Evolutionary conservation across 2,329 filamentous ascomycete species (phyloP).

Genomic region (Epichloe sp.): DNA sequence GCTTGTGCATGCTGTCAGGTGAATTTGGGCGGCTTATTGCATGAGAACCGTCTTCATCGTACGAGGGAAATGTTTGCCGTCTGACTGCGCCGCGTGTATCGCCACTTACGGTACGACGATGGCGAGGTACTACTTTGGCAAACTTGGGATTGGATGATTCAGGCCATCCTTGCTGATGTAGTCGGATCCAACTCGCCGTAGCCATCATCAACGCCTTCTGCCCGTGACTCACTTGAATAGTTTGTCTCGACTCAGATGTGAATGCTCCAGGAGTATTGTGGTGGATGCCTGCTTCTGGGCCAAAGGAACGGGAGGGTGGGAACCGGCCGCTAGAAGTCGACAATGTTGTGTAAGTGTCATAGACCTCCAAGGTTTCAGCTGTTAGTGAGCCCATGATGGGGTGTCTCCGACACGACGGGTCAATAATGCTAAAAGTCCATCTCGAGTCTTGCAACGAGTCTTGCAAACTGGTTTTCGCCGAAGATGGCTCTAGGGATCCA

Average conservation of each 20-base stretch:
- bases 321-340: slow-evolving; percentile 35
- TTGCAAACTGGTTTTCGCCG: slow-evolving; percentile 12
- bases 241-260: slow-evolving; percentile 17
- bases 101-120: slow-evolving; percentile 12
- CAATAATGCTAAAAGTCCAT: slow-evolving; percentile 68
- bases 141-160: slow-evolving; percentile 17
- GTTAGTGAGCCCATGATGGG: slow-evolving; percentile 61
- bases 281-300: slow-evolving; percentile 11
- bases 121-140: slow-evolving; percentile 11
- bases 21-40: slow-evolving; percentile 1
- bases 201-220: slow-evolving; percentile 25
- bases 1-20: neutral
- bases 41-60: slow-evolving; percentile 3
- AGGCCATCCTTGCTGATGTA: slow-evolving; percentile 24
- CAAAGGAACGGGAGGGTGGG: slow-evolving; percentile 29
- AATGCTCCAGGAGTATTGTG: slow-evolving; percentile 10
- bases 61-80: slow-evolving; percentile 8
- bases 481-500: slow-evolving; percentile 9
- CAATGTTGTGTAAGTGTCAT: slow-evolving; percentile 51
- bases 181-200: slow-evolving; percentile 25
- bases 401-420: slow-evolving; percentile 54
- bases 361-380: slow-evolving; percentile 50
- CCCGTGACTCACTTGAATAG: slow-evolving; percentile 18
- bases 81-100: slow-evolving; percentile 1
- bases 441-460: slow-evolving; percentile 30